Percentiles rank a stretch among this genome's conserved stretches.
Conservation (phyloP, 768 basidiomycete species). For the Amylocystis lapponica region DNA sequence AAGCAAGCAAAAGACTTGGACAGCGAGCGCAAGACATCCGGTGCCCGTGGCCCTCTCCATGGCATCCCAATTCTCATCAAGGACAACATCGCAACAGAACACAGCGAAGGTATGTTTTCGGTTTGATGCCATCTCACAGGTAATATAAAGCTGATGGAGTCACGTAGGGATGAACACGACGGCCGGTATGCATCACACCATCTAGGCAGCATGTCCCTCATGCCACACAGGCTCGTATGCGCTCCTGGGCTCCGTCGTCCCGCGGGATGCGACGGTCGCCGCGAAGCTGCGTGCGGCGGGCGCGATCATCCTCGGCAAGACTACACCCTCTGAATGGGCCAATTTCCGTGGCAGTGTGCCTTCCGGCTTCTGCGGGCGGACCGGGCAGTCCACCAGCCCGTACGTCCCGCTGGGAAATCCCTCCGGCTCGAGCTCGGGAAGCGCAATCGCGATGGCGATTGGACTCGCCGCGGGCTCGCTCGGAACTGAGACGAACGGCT, state of each 20-base stretch:
- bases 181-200: too few relatives aligned
- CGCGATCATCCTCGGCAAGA: conserved; percentile 37
- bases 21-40: conserved; percentile 11
- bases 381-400: conserved; percentile 38
- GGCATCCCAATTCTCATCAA: conserved; percentile 34
- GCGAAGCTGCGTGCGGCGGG: conserved; percentile 28
- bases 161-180: conserved; percentile 32
- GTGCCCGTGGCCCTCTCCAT: conserved; percentile 24
- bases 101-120: conserved; percentile 25
- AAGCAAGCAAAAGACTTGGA: conserved; percentile 37
- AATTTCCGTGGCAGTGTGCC: conserved; percentile 34
- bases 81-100: conserved; percentile 31
- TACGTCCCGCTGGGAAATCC: conserved; percentile 39
- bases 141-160: not conserved
- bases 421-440: conserved; percentile 37
- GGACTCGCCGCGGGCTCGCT: conserved; percentile 39
- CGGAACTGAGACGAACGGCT: conserved; percentile 46
- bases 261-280: conserved; percentile 28
- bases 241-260: conserved; percentile 28
- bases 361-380: conserved; percentile 41
- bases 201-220: too few relatives aligned
- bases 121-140: too few relatives aligned
- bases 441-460: conserved; percentile 33
- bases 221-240: conserved; percentile 32
- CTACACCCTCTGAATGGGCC: conserved; percentile 40